phyloP scores from a whole-genome alignment of 2,329 filamentous ascomycete genomes.

The Paracoccidioides brasiliensis region DNA sequence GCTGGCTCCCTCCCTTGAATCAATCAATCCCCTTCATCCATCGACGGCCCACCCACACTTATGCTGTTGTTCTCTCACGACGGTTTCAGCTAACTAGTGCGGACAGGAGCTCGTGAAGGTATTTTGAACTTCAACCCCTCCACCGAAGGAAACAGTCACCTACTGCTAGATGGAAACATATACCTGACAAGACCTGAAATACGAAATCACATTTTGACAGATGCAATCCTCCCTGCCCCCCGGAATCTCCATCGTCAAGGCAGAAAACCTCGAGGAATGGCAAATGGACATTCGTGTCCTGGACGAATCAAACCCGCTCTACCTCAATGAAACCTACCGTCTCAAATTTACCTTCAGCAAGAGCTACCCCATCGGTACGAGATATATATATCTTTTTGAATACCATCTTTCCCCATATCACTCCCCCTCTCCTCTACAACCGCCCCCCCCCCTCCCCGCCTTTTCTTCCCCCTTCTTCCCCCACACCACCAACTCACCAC shows the following conservation, averaged over 20 bases:
- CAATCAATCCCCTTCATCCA: background rate
- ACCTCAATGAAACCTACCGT: slow-evolving; percentile 64
- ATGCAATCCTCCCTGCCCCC: slow-evolving; percentile 47
- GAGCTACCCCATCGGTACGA: slow-evolving; percentile 77
- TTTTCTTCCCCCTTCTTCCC: no score
- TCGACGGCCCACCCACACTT: background rate
- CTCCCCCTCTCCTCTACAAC: no score
- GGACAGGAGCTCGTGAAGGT: slow-evolving; percentile 44
- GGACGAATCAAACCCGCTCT: slow-evolving; percentile 71
- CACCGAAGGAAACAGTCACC: background rate
- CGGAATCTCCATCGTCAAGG: slow-evolving; percentile 64
- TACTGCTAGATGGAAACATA: background rate
- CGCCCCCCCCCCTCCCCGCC: no score
- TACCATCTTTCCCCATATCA: no score
- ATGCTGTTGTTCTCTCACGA: background rate
- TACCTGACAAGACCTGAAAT: background rate
- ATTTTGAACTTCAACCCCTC: slow-evolving; percentile 9
- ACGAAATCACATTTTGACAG: slow-evolving; percentile 20
- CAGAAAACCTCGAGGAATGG: slow-evolving; percentile 82
- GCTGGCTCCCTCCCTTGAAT: background rate
- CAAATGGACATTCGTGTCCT: slow-evolving; percentile 81
- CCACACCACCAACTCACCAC: no score
- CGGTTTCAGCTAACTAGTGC: slow-evolving; percentile 14
- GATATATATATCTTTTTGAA: background rate
- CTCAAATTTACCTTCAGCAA: slow-evolving; percentile 76